Evolutionary conservation across 2,329 filamentous ascomycete species (phyloP), one percentile per base, ranked within the genome.

Genomic region (Calonectria henricotiae): DNA sequence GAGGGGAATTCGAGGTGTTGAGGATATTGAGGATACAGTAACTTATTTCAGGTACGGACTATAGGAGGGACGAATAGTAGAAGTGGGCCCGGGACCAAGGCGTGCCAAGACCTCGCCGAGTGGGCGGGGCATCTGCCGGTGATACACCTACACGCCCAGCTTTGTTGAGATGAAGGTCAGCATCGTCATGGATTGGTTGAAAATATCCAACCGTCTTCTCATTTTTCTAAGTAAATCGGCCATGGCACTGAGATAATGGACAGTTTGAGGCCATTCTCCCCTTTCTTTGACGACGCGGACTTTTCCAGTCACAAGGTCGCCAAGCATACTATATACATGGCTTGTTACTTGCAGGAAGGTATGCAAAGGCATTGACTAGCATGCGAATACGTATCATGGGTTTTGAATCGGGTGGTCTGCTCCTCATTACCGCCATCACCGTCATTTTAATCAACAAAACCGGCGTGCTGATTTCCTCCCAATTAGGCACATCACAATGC

Each of bases 11-110:
- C 54, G 54, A 32, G 43, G 35, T 65, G 63, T 62, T 62, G 54
- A 67, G 55, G 55, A 61, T 55, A 64, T 67, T 67, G 64, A 67
- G 64, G 55, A 67, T 55, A 64, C 62, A 49, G 44, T 46, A 39
- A 44, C 23, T 30, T 61, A 61, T 30, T 61, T 44, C 23, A 61
- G 37, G 39, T 32, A 54, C 15, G 46, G 20, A 20, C 20, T 20
- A 20, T 4, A 13, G 55, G 23, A 54, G 23, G 64, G 54, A 32
- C 54, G 32, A 64, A 61, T 51, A 60, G 46, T 67, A n/a, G 46
- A 43, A 35, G 55, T 32, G 51, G 51, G 32, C n/a, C 35, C 13
- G 17, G 54, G 27, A 20, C 27, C 62, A 41, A 43, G 58, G 64
- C 23, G 13, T 35, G 35, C 62, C 62, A 55, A 32, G 47, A 51